Conservation (phyloP, 306 rosid genomes). For the Vigna angularis region DNA sequence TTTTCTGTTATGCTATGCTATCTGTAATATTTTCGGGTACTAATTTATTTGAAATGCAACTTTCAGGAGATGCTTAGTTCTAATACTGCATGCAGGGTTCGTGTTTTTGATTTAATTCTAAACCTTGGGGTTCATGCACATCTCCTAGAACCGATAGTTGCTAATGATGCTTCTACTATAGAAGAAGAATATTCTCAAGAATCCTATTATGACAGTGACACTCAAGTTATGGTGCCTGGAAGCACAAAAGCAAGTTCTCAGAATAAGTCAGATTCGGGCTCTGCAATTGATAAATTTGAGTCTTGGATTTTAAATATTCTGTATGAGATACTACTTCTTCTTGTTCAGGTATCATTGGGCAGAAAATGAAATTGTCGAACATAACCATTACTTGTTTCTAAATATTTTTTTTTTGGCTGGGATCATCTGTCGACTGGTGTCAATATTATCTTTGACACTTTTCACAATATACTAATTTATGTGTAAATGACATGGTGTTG, state of each 20-base stretch:
- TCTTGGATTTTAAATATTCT: conserved; percentile 93
- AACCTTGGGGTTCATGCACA: conserved; percentile 99
- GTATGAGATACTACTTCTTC: conserved; percentile 87
- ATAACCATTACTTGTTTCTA: conserved; percentile 26
- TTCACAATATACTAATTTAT: conserved; percentile 18
- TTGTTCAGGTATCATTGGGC: conserved; percentile 80
- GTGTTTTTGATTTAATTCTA: conserved; percentile 96
- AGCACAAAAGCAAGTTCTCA: conserved; percentile 58
- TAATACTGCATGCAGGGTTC: conserved; percentile 77
- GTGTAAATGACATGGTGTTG: conserved; percentile 18
- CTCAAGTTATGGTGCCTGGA: conserved; percentile 71
- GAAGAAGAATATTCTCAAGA: conserved; percentile 94
- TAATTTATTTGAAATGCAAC: conserved; percentile 40
- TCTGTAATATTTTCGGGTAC: conserved; percentile 14
- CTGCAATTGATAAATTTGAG: conserved; percentile 80
- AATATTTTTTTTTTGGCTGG: conserved; percentile 17
- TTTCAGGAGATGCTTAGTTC: conserved; percentile 96
- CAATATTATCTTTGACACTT: conserved; percentile 3
- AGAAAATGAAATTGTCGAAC: conserved; percentile 30
- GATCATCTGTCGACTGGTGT: conserved; percentile 33
- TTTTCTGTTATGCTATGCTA: neutral
- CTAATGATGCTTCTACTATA: conserved; percentile 68
- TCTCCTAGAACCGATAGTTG: conserved; percentile 82
- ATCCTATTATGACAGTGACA: conserved; percentile 71
- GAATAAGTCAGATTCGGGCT: conserved; percentile 53